phyloP scores from a whole-genome alignment of 2,329 filamentous ascomycete genomes.

The Apiospora hydei region DNA sequence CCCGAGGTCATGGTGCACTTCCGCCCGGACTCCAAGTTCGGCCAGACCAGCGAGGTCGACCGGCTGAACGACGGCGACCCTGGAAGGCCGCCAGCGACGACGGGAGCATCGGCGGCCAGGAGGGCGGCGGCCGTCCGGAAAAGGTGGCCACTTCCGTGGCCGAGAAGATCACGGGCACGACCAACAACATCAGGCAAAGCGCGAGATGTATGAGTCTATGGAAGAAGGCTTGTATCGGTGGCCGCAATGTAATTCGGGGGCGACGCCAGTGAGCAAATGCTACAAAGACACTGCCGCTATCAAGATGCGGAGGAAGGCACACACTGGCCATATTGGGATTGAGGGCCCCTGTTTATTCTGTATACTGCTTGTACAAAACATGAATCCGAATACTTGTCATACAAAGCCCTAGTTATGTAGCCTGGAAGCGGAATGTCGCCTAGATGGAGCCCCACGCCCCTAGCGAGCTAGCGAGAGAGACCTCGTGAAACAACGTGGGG shows the following conservation, averaged over 20 bases:
- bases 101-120: slow-evolving; percentile 2
- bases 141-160: neutral
- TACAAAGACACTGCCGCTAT: neutral
- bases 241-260: neutral
- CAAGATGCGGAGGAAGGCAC: too few species aligned
- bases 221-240: slow-evolving; percentile 2
- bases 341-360: too few species aligned
- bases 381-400: too few species aligned
- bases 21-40: slow-evolving; percentile 39
- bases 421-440: too few species aligned
- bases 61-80: neutral
- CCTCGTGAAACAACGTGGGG: too few species aligned
- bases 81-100: neutral
- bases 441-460: too few species aligned
- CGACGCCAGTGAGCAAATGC: too few species aligned
- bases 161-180: slow-evolving; percentile 16
- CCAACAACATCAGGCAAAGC: slow-evolving; percentile 4
- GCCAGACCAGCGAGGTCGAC: slow-evolving; percentile 32
- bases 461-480: too few species aligned
- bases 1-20: slow-evolving; percentile 47
- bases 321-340: too few species aligned
- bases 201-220: neutral
- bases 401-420: too few species aligned
- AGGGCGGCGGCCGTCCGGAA: neutral
- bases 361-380: too few species aligned